Evolutionary conservation across 176 grass and related monocot genomes (phyloP), one percentile per base, ranked within the genome.

Genomic region (Cenchrus purpureus): DNA sequence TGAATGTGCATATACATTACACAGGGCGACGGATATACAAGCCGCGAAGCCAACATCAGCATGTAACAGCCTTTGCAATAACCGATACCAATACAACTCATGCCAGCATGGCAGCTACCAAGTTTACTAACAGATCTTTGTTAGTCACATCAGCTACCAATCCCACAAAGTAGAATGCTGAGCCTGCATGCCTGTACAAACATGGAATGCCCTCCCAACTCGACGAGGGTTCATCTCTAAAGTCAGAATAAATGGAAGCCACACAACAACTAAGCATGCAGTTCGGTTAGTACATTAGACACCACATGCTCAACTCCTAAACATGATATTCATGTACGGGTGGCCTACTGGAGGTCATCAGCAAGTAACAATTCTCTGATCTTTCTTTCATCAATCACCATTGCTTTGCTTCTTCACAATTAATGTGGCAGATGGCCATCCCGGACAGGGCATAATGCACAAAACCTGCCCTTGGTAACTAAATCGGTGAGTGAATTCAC

Each of bases 401-500:
- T 52, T 59, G 54, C 14, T 83, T 68, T 70, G 65, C 77, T 82
- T 82, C 83, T 78, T 29, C 72, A 79, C 14, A 73, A 53, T 49
- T 52, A 83, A 79, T 60, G 34, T 59, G 79, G 79, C 8, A 3
- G 79, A 31, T 17, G 13, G 8, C 12, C 53, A 48, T 31, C 61
- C 73, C 58, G 62, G 77, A 73, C 80, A 87, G 52, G 82, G 68
- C 68, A 45, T 48, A 68, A 68, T 60, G 57, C 88, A 73, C 83
- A 90, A 78, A 85, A 79, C 54, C 85, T 74, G 79, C 84, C 73
- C 75, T 87, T 71, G 4, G 49, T 59, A 74, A 68, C 60, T 83
- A 79, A 79, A 83, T 84, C 45, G 68, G 75, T 91, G 69, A 72
- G 84, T 76, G 81, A 91, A 88, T 79, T 66, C 88, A 52, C 45